Percentiles rank a stretch among this genome's conserved stretches.
Conservation (phyloP, 306 rosid species). For the Cucurbita ficifolia region DNA sequence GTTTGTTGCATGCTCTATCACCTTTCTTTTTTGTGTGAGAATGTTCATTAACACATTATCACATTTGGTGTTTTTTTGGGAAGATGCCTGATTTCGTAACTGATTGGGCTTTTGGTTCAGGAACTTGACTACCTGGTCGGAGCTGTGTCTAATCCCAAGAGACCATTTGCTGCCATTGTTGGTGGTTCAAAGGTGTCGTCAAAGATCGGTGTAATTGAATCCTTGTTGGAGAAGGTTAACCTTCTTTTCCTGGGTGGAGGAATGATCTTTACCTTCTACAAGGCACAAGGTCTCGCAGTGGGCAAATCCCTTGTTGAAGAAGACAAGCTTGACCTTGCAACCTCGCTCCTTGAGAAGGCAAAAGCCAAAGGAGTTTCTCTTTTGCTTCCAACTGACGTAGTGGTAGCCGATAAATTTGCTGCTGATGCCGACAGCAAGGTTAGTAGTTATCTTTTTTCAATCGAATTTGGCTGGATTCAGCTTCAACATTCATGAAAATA, state of each 20-base stretch:
- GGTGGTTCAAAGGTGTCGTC: slow-evolving; percentile 92
- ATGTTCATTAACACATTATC: not conserved
- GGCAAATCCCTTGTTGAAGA: slow-evolving; percentile 91
- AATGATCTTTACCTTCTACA: slow-evolving; percentile 86
- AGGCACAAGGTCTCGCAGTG: slow-evolving; percentile 77
- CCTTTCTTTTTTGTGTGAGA: not conserved
- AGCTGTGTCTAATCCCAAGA: slow-evolving; percentile 81
- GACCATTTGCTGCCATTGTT: slow-evolving; percentile 87
- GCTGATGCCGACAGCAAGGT: slow-evolving; percentile 89
- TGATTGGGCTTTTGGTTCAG: slow-evolving; percentile 23
- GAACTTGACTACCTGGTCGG: slow-evolving; percentile 92
- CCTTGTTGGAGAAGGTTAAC: slow-evolving; percentile 69
- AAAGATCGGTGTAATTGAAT: slow-evolving; percentile 88
- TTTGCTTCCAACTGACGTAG: slow-evolving; percentile 82
- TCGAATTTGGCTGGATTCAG: not conserved
- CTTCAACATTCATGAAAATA: not conserved
- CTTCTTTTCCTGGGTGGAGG: slow-evolving; percentile 82
- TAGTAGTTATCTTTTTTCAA: not conserved
- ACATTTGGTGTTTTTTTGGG: not conserved
- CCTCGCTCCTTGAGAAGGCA: slow-evolving; percentile 62
- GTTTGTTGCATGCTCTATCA: slow-evolving; percentile 12
- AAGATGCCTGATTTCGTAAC: not conserved
- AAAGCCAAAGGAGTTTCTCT: slow-evolving; percentile 74
- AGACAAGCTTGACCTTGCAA: slow-evolving; percentile 69
- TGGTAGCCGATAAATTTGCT: slow-evolving; percentile 78